These are phyloP conservation scores for Carex arenaria DNA, from an alignment of 202 grass and related monocot species.

Conservation along the genomic window DNA sequence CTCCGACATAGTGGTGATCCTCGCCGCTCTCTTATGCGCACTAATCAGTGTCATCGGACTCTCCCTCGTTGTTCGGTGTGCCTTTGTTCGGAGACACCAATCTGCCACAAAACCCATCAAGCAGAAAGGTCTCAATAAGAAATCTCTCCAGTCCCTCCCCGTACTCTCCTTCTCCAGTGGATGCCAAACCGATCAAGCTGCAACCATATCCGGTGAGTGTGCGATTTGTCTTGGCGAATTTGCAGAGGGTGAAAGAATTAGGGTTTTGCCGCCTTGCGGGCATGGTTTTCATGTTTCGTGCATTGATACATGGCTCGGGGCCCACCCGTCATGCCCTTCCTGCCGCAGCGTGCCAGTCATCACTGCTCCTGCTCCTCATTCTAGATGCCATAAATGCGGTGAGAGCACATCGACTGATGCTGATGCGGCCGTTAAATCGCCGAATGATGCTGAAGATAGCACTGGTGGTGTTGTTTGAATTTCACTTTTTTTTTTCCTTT, in stretches of 20 bases:
- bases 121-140: conserved; percentile 41
- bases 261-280: conserved; percentile 49
- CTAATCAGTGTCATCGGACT: conserved; percentile 55
- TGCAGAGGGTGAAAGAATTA: conserved; percentile 33
- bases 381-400: conserved; percentile 44
- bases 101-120: background rate
- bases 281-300: conserved; percentile 48
- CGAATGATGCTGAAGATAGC: background rate
- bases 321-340: conserved; percentile 39
- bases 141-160: conserved; percentile 55
- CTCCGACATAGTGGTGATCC: conserved; percentile 61
- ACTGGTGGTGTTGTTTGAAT: conserved; percentile 17
- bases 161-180: conserved; percentile 37
- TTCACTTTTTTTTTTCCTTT: conserved; percentile 18
- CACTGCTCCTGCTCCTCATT: background rate
- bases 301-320: conserved; percentile 48
- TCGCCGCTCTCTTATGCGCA: conserved; percentile 52
- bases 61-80: conserved; percentile 47
- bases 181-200: conserved; percentile 1
- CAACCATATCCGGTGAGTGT: conserved; percentile 32
- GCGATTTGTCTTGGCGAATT: conserved; percentile 49
- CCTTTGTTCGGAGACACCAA: conserved; percentile 33
- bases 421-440: background rate
- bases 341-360: conserved; percentile 28
- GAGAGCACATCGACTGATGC: background rate